Evolutionary conservation across 2,329 filamentous ascomycete genomes (phyloP).

Genomic region (Phyllosticta citrichinensis): DNA sequence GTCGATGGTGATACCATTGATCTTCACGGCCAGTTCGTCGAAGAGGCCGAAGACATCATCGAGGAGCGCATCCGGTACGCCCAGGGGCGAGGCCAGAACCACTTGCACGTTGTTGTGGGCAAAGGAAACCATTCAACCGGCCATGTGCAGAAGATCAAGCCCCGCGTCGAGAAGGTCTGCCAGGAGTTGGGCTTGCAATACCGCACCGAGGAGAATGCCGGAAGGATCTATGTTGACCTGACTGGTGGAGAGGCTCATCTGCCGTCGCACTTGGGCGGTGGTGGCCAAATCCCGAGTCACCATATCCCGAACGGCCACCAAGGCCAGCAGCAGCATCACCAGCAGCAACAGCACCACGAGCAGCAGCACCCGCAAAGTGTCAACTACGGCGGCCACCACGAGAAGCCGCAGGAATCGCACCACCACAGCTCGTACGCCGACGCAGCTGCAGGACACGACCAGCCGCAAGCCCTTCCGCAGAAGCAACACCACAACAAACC

Average conservation of each 20-base stretch:
- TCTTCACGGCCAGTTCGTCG: constrained; percentile 86
- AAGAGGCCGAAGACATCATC: constrained; percentile 87
- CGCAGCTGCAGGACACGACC: not conserved
- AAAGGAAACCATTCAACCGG: constrained; percentile 80
- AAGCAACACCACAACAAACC: constrained; percentile 37
- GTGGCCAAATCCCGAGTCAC: constrained; percentile 30
- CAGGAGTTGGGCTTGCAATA: constrained; percentile 73
- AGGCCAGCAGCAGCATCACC: constrained; percentile 27
- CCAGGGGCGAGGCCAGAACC: constrained; percentile 59
- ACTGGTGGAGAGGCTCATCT: constrained; percentile 55
- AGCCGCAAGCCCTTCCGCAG: constrained; percentile 29
- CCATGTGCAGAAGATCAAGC: constrained; percentile 89
- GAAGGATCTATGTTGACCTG: constrained; percentile 80
- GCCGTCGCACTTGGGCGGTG: constrained; percentile 28
- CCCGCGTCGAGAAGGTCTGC: constrained; percentile 83
- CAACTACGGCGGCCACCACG: constrained; percentile 7
- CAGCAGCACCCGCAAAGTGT: constrained; percentile 32
- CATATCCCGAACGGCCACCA: constrained; percentile 26
- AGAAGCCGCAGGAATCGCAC: not conserved
- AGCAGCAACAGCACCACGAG: constrained; percentile 37
- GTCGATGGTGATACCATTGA: constrained; percentile 79
- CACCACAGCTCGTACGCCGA: not conserved
- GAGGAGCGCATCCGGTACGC: constrained; percentile 77
- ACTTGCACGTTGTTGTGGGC: constrained; percentile 91
- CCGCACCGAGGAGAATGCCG: constrained; percentile 78